These are phyloP conservation scores for Cordyceps cateniannulata DNA, from an alignment of 2,329 filamentous ascomycete genomes.

Conservation along the genomic window DNA sequence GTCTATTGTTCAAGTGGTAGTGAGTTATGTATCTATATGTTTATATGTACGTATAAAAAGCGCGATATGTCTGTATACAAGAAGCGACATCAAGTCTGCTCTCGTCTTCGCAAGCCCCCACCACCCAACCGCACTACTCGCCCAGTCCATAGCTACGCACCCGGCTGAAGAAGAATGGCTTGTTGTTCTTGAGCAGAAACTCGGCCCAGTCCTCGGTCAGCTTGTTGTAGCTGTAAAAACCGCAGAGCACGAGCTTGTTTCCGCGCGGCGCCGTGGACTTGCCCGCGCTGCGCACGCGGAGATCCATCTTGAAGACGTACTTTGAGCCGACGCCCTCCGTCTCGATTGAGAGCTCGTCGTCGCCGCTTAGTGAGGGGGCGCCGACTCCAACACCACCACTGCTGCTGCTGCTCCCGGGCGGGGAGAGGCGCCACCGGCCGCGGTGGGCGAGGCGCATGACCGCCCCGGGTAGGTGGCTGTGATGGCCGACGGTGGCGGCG, in stretches of 20 bases:
- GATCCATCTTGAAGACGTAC: slow-evolving; percentile 79
- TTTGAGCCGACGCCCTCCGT: slow-evolving; percentile 73
- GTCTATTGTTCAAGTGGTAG: neutral
- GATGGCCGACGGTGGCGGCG: slow-evolving; percentile 16
- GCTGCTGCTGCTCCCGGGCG: neutral
- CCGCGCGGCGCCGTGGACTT: slow-evolving; percentile 57
- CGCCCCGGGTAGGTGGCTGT: slow-evolving; percentile 29
- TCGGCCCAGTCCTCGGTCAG: slow-evolving; percentile 86
- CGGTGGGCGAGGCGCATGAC: slow-evolving; percentile 65
- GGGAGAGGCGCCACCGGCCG: slow-evolving; percentile 45
- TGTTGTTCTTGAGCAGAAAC: slow-evolving; percentile 61
- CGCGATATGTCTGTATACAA: neutral
- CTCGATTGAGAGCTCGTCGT: slow-evolving; percentile 73
- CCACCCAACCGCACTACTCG: slow-evolving; percentile 18
- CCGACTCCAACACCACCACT: slow-evolving; percentile 14
- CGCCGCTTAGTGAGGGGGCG: slow-evolving; percentile 33
- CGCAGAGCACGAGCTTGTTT: slow-evolving; percentile 83
- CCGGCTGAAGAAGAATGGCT: slow-evolving; percentile 61
- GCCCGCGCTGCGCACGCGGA: slow-evolving; percentile 61
- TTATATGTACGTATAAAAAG: neutral
- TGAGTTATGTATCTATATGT: neutral
- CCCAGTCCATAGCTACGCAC: slow-evolving; percentile 55
- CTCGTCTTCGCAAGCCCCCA: neutral
- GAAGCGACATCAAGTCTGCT: neutral
- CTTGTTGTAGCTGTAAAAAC: slow-evolving; percentile 85